These are phyloP conservation scores for Penicillium angulare DNA, from an alignment of 495 filamentous ascomycete species.

Conservation along the genomic window DNA sequence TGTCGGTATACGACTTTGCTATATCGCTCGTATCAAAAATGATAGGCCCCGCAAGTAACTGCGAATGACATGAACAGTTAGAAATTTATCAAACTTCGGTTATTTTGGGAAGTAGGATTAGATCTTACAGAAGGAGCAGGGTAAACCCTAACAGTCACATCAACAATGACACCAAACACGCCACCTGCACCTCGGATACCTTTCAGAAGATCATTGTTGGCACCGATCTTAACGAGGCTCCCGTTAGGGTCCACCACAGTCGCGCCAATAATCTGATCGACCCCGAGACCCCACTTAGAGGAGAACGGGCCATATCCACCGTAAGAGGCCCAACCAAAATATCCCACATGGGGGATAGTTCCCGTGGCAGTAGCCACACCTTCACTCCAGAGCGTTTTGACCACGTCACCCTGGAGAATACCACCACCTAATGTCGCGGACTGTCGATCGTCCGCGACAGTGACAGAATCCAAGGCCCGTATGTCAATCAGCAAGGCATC, in stretches of 20 bases:
- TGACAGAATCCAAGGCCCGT: conserved; percentile 30
- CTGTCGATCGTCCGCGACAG: conserved; percentile 19
- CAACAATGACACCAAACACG: conserved; percentile 40
- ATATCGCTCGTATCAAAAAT: conserved; percentile 30
- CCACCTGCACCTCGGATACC: conserved; percentile 40
- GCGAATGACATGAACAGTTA: not conserved
- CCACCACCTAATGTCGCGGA: conserved; percentile 36
- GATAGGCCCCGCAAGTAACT: conserved; percentile 34
- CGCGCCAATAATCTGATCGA: conserved; percentile 41
- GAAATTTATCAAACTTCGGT: not conserved
- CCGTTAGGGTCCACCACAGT: conserved; percentile 36
- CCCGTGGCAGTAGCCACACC: conserved; percentile 31
- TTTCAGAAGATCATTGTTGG: conserved; percentile 28
- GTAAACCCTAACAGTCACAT: conserved; percentile 38
- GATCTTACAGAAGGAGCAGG: conserved; percentile 28
- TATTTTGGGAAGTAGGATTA: not conserved
- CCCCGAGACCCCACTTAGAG: conserved; percentile 33
- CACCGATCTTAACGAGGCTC: conserved; percentile 22
- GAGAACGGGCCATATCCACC: conserved; percentile 42
- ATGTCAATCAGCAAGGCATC: conserved; percentile 36
- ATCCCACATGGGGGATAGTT: conserved; percentile 29
- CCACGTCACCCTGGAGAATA: conserved; percentile 27
- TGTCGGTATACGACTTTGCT: conserved; percentile 13
- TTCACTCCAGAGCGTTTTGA: conserved; percentile 21
- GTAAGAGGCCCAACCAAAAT: conserved; percentile 40